Conservation (phyloP, 2,329 filamentous ascomycete genomes). For the Allantophomopsis cytisporea region DNA sequence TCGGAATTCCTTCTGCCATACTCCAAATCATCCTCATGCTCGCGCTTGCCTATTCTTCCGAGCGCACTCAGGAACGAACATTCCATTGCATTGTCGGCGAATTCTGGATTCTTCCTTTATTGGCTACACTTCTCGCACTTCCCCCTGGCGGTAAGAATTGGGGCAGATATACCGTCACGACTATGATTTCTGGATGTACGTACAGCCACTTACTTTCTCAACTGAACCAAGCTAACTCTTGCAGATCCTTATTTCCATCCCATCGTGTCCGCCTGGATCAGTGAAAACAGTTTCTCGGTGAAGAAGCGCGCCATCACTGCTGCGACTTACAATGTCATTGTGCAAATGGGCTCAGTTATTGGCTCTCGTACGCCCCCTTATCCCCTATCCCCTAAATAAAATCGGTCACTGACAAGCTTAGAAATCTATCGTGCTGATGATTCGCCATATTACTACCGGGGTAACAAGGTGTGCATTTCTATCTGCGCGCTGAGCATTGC, state of each 20-base stretch:
- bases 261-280: slow-evolving; percentile 34
- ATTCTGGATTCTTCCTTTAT: slow-evolving; percentile 35
- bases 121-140: slow-evolving; percentile 34
- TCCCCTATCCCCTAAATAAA: too few species aligned
- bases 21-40: slow-evolving; percentile 44
- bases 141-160: slow-evolving; percentile 34
- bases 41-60: slow-evolving; percentile 35
- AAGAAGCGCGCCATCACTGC: slow-evolving; percentile 33
- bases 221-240: too few species aligned
- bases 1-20: slow-evolving; percentile 44
- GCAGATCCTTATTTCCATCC: slow-evolving; percentile 41
- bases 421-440: slow-evolving; percentile 37
- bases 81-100: slow-evolving; percentile 37
- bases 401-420: too few species aligned
- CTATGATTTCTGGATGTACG: slow-evolving; percentile 32
- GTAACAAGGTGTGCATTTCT: slow-evolving; percentile 42
- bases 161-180: slow-evolving; percentile 34
- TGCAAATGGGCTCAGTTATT: slow-evolving; percentile 29
- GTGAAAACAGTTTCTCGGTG: slow-evolving; percentile 33
- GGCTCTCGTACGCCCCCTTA: slow-evolving; percentile 6
- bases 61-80: slow-evolving; percentile 38
- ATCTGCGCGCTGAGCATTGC: slow-evolving; percentile 33
- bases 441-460: slow-evolving; percentile 39
- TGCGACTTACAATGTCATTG: slow-evolving; percentile 32
- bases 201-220: neutral